Percentiles rank a stretch among this genome's conserved stretches.
phyloP scores from a whole-genome alignment of 169 alveolate genomes.

The Amoebophrya sp. region DNA sequence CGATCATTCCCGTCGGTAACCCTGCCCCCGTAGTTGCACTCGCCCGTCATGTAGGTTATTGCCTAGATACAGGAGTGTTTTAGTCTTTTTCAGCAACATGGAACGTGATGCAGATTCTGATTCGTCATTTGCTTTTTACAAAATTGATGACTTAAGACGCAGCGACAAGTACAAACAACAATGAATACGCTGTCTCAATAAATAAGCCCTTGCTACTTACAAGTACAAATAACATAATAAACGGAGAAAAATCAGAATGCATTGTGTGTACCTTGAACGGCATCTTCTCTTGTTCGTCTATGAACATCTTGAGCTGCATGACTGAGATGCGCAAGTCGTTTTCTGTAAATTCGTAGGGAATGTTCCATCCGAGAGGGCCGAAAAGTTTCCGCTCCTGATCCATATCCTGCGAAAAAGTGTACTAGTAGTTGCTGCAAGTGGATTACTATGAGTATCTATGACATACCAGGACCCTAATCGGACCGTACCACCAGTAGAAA shows the following conservation, averaged over 20 bases:
- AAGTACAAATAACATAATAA: not conserved
- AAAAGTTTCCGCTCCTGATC: conserved; percentile 78
- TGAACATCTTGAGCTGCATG: conserved; percentile 63
- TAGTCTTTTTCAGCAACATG: not conserved
- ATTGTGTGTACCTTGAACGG: conserved; percentile 67
- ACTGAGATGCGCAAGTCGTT: conserved; percentile 68
- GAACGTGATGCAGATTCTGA: not conserved
- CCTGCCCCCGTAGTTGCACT: conserved; percentile 82
- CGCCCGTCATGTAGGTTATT: conserved; percentile 62
- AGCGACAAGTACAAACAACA: not conserved
- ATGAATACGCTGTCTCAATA: not conserved
- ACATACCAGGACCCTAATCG: no score
- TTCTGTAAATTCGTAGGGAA: conserved; percentile 83
- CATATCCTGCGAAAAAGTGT: no score
- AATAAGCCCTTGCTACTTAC: not conserved
- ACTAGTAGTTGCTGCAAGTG: no score
- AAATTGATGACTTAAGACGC: not conserved
- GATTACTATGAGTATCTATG: no score
- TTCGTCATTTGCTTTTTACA: not conserved
- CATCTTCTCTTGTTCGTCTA: conserved; percentile 61
- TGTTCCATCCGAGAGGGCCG: conserved; percentile 90
- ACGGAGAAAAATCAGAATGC: not conserved
- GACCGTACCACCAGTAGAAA: no score
- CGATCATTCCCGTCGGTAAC: conserved; percentile 79
- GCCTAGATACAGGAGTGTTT: conserved; percentile 24